Conservation (phyloP, 805 yeast genomes). For the Lachancea cidri region DNA sequence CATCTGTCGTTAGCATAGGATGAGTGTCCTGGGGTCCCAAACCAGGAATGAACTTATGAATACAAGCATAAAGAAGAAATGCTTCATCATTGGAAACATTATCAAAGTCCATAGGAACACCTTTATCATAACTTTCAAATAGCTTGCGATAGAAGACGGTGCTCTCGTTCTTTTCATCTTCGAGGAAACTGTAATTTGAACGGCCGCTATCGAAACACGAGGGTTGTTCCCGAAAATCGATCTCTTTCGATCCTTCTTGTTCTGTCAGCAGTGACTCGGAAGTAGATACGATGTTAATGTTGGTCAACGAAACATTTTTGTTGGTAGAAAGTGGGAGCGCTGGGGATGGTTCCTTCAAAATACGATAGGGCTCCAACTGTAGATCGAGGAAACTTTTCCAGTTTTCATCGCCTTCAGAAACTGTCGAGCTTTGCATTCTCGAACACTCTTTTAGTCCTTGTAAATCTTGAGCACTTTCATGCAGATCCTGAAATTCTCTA, state of each 20-base stretch:
- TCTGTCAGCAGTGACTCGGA: no score
- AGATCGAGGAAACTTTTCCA: conserved; percentile 9
- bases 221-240: not conserved
- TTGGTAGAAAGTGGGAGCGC: not conserved
- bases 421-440: no score
- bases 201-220: not conserved
- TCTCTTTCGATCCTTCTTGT: not conserved
- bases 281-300: not conserved
- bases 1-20: conserved; percentile 36
- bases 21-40: conserved; percentile 41
- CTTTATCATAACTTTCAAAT: conserved; percentile 6
- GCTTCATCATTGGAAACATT: conserved; percentile 10
- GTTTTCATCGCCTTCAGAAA: not conserved
- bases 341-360: conserved; percentile 6
- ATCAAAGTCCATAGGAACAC: conserved; percentile 2
- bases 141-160: conserved; percentile 8
- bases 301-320: not conserved
- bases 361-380: conserved; percentile 9
- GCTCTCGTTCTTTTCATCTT: conserved; percentile 6
- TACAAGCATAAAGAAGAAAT: conserved; percentile 33
- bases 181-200: conserved; percentile 3
- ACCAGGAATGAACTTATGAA: conserved; percentile 38
- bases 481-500: no score
- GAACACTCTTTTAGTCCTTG: no score
- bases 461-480: no score